Percentiles rank a stretch among this genome's conserved stretches.
Evolutionary conservation across 129 eudicot species (phyloP).

Genomic region (Flaveria trinervia): DNA sequence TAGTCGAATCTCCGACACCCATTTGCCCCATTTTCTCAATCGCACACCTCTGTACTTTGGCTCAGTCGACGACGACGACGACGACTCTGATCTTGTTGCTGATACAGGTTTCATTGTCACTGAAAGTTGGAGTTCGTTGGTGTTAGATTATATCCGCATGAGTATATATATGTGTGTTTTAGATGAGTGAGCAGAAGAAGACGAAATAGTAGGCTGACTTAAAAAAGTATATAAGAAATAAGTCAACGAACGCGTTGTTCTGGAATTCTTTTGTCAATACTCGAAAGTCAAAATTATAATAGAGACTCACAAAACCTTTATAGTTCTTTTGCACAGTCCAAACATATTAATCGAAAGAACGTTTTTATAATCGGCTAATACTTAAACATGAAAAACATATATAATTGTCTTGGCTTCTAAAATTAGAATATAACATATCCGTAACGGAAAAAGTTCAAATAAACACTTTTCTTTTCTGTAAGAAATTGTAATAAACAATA

Average conservation of each 20-base stretch:
- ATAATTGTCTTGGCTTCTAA: no score
- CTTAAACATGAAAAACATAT: no score
- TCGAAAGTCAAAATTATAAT: no score
- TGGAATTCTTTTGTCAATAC: slow-evolving; percentile 3
- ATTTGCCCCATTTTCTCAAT: slow-evolving; percentile 48
- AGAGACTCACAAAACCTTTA: no score
- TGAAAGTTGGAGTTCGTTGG: background rate
- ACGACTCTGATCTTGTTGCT: background rate
- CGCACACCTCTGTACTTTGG: slow-evolving; percentile 41
- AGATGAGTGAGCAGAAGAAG: background rate
- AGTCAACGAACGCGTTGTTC: slow-evolving; percentile 9
- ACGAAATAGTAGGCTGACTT: background rate
- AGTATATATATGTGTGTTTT: background rate
- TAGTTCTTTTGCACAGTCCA: no score
- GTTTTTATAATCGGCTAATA: no score
- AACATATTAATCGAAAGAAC: no score
- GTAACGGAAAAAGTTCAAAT: no score
- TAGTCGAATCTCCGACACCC: slow-evolving; percentile 42
- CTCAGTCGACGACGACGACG: background rate
- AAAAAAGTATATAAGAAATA: background rate
- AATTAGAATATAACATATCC: no score
- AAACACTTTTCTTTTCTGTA: no score
- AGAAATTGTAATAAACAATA: no score
- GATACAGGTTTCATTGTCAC: background rate
- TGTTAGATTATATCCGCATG: background rate